Evolutionary conservation across 805 yeast species (phyloP), one percentile per base, ranked within the genome.

Genomic region (Yamadazyma sp.): DNA sequence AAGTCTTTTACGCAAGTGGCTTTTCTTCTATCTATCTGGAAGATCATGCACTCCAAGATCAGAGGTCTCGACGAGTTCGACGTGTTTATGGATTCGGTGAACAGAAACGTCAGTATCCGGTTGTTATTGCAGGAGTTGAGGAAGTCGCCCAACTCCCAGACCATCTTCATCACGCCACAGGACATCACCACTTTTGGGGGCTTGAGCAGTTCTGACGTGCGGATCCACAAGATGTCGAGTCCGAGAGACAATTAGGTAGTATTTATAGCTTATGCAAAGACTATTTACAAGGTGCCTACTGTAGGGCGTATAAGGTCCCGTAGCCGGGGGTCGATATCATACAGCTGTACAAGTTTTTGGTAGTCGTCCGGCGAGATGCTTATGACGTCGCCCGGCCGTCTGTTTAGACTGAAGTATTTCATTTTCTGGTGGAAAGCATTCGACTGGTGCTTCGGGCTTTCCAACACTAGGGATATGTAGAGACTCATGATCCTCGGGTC

Each of bases 1-100:
- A 90, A 90, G 55, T 88, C 97, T 0, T 91, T 84, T 58, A 80
- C 96, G 0, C 99, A 95, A 57, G 81, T 91, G 45, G 85, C 97
- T 0, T 71, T 93, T 41, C 62, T 93, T 31, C 67, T 91, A 42
- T 83, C 97, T 0, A 84, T 95, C 19, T 93, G 99, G 99, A 79
- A 80, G 46, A 82, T 87, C 18, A 90, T 93, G 96, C 79, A 83
- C 44, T 82, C 95, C 0, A 77, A 85, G 40, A 75, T 93, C 13
- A 77, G 95, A 42, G 97, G 97, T 0, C 65, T 93, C 42, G 99
- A 93, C 61, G 99, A 93, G 60, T 93, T 85, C 58, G 99, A 93
- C 62, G 99, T 93, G 14, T 93, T 82, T 53, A 93, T 93, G 99
- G 99, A 93, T 59, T 87, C 88, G 33, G 86, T 88, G 12, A 89